Conservation (phyloP, 2,329 filamentous ascomycete species). For the Aspergillus aculeatinus region DNA sequence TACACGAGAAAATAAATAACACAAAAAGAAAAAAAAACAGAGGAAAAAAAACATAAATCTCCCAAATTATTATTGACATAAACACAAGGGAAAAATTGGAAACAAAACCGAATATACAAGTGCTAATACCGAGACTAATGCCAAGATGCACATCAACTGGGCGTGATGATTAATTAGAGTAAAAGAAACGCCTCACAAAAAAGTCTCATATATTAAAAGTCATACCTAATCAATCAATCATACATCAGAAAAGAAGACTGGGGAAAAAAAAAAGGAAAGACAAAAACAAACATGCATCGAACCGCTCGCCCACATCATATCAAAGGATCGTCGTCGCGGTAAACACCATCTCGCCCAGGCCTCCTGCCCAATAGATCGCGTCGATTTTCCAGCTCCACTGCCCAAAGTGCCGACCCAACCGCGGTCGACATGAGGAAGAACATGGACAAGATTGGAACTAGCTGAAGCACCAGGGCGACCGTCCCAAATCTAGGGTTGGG, state of each 20-base stretch:
- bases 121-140: neutral
- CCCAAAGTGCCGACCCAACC: constrained; percentile 83
- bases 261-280: neutral
- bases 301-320: constrained; percentile 7
- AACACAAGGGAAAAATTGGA: neutral
- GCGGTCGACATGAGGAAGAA: constrained; percentile 89
- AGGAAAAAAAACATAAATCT: neutral
- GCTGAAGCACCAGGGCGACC: constrained; percentile 76
- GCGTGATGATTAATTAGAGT: neutral
- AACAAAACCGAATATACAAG: neutral
- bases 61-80: too few species aligned
- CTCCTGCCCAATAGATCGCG: constrained; percentile 30
- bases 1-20: neutral
- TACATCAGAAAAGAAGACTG: neutral
- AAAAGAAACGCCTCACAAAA: neutral
- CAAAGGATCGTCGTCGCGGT: constrained; percentile 38
- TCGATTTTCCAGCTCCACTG: constrained; percentile 69
- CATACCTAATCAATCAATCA: neutral
- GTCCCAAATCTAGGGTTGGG: constrained; percentile 66
- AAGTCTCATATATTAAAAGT: neutral
- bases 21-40: neutral
- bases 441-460: constrained; percentile 90
- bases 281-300: constrained; percentile 2
- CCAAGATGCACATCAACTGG: neutral
- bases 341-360: constrained; percentile 23